Evolutionary conservation across 2,329 filamentous ascomycete species (phyloP), one percentile per base, ranked within the genome.

Genomic region (Ramularia endophylla): DNA sequence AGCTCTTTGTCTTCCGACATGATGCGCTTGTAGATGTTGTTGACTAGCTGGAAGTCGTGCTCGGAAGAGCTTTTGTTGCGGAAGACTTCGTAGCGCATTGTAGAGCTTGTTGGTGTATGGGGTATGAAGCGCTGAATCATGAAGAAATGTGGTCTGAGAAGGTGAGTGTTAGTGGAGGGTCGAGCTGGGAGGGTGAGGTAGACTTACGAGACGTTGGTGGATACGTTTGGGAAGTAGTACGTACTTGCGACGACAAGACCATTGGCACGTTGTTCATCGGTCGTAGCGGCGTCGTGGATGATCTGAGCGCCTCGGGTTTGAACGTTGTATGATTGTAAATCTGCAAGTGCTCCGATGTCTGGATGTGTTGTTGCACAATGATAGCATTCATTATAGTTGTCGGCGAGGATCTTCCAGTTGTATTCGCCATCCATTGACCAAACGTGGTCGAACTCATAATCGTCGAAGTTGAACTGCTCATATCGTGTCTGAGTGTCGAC

Each of bases 331-430:
- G 71, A 71, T 43, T 71, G 68, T 28, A 80, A 68, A 44, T 80
- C 73, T 32, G 76, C 70, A n/a, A 80, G 66, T 30, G 67, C 65
- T 4, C 73, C 67, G 22, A 80, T 73, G 43, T 77, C 74, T 2
- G 78, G 76, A 50, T 80, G 77, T 2, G 75, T 72, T 1, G 72
- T 74, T 37, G 72, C 70, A 64, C 76, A 80, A 64, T 81, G 77
- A 52, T 81, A 82, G 56, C 77, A 81, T 56, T 78, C 77, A 56
- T 82, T 82, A 66, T 79, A 82, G 64, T 81, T 80, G 55, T 81
- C 78, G 11, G 72, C 71, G 22, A 78, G 58, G 17, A 74, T 71
- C 63, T 80, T 80, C 76, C 76, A 80, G 63, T 79, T 79, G 56
- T 72, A 76, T 22, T 71, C 67, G 0, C 71, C 71, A 36, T 75